Evolutionary conservation across 495 filamentous ascomycete genomes (phyloP), one percentile per base, ranked within the genome.

Genomic region (Penicillium paxilli): DNA sequence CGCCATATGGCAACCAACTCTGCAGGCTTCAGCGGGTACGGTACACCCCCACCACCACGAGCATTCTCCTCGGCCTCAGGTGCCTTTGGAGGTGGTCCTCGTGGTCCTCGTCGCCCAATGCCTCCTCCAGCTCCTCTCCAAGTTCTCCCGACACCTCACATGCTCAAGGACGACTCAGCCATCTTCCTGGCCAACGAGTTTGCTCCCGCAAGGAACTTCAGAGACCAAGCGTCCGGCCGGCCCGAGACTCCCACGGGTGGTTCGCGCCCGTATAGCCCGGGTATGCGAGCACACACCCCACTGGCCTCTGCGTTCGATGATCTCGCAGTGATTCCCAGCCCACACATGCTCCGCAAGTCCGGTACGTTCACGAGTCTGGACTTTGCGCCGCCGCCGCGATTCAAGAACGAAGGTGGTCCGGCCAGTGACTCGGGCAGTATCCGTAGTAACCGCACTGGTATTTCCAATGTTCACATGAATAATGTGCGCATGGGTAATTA

Each of bases 311-410:
- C 91, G 5, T 97, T 90, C 62, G 92, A 98, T 44, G 93, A 98
- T 35, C 86, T 98, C 26, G 60, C 87, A 10, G 78, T 79, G 10
- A 85, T 98, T 54, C 94, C 95, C 33, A 96, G 90, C 79, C 90
- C 93, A 87, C 89, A 97, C 72, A 70, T 85, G 42, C 83, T 98
- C 47, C 87, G 91, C 59, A 96, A 94, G 67, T 96, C 92, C 3
- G 83, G 87, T 58, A 90, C 91, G 4, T 98, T 90, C 67, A 96
- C 92, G 2, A 87, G 76, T 10, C 82, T 98, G 24, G 95, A 98
- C 73, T 98, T 98, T 69, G 92, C 92, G n/a, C 92, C 93, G 22
- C 93, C 91, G 35, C 85, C 87, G 47, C 87, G 89, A 48, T 93
- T 96, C 72, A 88, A 81, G 68, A 87, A 87, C 58, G 72, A 71